These are phyloP conservation scores for Capsicum rhomboideum DNA, from an alignment of 257 asterid species.

Conservation along the genomic window DNA sequence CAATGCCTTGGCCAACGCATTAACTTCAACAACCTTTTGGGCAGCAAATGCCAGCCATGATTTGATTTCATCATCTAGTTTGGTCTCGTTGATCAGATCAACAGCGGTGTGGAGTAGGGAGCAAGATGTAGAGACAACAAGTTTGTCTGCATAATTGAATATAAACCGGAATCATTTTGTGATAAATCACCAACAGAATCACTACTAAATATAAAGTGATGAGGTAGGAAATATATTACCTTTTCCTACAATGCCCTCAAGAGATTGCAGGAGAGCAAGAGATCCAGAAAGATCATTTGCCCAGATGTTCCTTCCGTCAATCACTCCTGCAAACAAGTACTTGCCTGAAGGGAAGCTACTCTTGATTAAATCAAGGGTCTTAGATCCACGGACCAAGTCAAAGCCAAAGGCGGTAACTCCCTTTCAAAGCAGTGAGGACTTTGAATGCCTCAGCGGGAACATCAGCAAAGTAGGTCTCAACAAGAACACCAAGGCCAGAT, in stretches of 20 bases:
- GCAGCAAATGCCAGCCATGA: conserved; percentile 99
- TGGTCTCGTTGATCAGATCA: conserved; percentile 78
- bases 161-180: neutral
- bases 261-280: conserved; percentile 45
- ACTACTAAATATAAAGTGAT: neutral
- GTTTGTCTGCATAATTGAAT: conserved; percentile 52
- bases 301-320: conserved; percentile 99
- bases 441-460: conserved; percentile 41
- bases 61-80: conserved; percentile 78
- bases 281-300: conserved; percentile 83
- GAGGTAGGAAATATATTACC: conserved; percentile 25
- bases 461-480: conserved; percentile 49
- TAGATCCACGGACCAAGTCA: conserved; percentile 63
- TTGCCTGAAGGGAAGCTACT: conserved; percentile 79
- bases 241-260: conserved; percentile 83
- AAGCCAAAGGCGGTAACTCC: conserved; percentile 45
- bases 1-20: conserved; percentile 90
- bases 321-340: conserved; percentile 87
- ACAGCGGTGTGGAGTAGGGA: conserved; percentile 96
- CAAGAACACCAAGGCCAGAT: conserved; percentile 36
- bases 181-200: neutral
- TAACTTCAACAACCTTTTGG: conserved; percentile 84
- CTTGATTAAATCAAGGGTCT: conserved; percentile 74
- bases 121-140: conserved; percentile 83
- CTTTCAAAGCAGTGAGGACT: conserved; percentile 34